phyloP scores from a whole-genome alignment of 345 rosid species.

The Brassica cretica region DNA sequence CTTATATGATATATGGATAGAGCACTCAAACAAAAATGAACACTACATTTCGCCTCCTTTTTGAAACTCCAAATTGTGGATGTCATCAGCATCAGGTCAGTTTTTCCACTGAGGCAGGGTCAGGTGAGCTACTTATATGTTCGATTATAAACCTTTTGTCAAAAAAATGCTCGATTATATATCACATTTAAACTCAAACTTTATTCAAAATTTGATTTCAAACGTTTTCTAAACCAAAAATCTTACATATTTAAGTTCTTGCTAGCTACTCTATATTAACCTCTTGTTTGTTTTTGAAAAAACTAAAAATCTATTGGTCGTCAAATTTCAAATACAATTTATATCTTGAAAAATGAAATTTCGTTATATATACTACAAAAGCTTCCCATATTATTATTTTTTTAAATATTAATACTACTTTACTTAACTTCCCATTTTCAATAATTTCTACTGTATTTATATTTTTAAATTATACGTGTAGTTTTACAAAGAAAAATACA shows the following conservation, averaged over 20 bases:
- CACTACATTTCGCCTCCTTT: conserved; percentile 11
- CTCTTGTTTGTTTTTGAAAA: not conserved
- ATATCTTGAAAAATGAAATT: not conserved
- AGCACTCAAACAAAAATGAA: conserved; percentile 10
- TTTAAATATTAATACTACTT: not conserved
- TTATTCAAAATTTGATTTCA: not conserved
- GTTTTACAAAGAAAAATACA: conserved; percentile 3
- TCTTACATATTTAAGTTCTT: not conserved
- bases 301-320: not conserved
- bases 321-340: not conserved
- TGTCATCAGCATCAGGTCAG: conserved; percentile 9
- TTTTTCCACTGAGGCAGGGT: not conserved
- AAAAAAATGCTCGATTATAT: not conserved
- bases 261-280: not conserved
- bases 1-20: conserved; percentile 7
- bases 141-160: not conserved
- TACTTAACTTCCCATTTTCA: not conserved
- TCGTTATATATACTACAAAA: not conserved
- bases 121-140: not conserved
- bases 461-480: not conserved
- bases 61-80: conserved; percentile 12
- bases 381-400: not conserved
- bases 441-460: not conserved
- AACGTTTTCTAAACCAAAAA: not conserved
- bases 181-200: not conserved